These are phyloP conservation scores for Yamadazyma dendronema DNA, from an alignment of 1,139 yeast genomes.

Conservation along the genomic window DNA sequence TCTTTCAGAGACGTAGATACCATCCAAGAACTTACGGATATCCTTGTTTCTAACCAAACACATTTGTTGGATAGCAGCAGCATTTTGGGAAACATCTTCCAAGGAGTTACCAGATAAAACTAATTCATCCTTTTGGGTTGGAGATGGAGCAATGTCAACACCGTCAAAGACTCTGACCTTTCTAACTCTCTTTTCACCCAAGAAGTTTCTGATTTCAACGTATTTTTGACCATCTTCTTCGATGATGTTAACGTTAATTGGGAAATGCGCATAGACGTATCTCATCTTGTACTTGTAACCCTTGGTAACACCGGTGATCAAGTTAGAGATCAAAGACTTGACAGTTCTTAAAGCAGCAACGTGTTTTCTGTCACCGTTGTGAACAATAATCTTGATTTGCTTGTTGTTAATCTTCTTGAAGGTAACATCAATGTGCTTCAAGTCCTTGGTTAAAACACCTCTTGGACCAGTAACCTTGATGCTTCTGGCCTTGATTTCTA, in stretches of 20 bases:
- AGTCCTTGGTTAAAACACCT: slow-evolving; percentile 89
- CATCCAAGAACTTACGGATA: slow-evolving; percentile 99
- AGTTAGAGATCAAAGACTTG: slow-evolving; percentile 89
- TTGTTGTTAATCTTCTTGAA: slow-evolving; percentile 72
- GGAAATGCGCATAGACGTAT: slow-evolving; percentile 99
- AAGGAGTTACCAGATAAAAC: slow-evolving; percentile 92
- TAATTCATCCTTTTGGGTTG: slow-evolving; percentile 92
- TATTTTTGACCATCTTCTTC: slow-evolving; percentile 71
- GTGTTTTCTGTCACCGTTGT: slow-evolving; percentile 99
- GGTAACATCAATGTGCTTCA: slow-evolving; percentile 94
- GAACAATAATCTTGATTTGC: slow-evolving; percentile 85
- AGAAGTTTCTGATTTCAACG: slow-evolving; percentile 98
- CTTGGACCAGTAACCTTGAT: slow-evolving; percentile 97
- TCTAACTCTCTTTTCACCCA: slow-evolving; percentile 98
- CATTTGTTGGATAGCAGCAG: slow-evolving; percentile 97
- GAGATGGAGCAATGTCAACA: slow-evolving; percentile 78
- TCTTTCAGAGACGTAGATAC: slow-evolving; percentile 98
- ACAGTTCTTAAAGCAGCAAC: slow-evolving; percentile 99
- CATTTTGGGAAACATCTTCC: slow-evolving; percentile 96
- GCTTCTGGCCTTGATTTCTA: slow-evolving; percentile 87
- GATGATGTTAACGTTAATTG: slow-evolving; percentile 91
- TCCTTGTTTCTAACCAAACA: slow-evolving; percentile 99
- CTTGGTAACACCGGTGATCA: slow-evolving; percentile 98
- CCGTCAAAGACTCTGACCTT: slow-evolving; percentile 82
- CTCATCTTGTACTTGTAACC: slow-evolving; percentile 99